These are phyloP conservation scores for Plasmodium cynomolgi DNA, from an alignment of 169 alveolate genomes.

Conservation along the genomic window DNA sequence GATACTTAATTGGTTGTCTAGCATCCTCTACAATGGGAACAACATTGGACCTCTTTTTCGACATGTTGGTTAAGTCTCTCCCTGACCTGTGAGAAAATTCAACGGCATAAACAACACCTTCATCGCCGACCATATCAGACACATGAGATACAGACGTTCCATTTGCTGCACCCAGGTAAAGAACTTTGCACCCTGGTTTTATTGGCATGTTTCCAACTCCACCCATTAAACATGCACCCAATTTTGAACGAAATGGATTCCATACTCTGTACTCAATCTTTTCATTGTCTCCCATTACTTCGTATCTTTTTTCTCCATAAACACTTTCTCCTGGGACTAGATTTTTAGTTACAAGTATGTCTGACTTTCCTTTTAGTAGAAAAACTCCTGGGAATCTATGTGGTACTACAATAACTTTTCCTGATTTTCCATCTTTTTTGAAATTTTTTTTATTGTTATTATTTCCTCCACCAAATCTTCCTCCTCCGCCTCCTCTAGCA, in stretches of 20 bases:
- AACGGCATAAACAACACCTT: conserved; percentile 98
- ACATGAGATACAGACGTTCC: conserved; percentile 99
- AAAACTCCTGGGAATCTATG: conserved; percentile 98
- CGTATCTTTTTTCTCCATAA: conserved; percentile 98
- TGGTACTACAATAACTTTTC: conserved; percentile 94
- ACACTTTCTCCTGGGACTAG: conserved; percentile 98
- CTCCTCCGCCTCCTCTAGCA: conserved; percentile 86
- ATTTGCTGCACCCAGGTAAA: conserved; percentile 98
- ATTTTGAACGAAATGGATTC: conserved; percentile 99
- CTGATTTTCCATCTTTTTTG: conserved; percentile 81
- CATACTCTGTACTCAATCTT: conserved; percentile 99
- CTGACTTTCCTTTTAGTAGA: conserved; percentile 96
- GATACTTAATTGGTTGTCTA: conserved; percentile 97
- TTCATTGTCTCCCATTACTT: conserved; percentile 91
- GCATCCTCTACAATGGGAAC: conserved; percentile 99
- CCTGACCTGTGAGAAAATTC: conserved; percentile 99
- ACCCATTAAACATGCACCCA: conserved; percentile 98
- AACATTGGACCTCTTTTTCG: conserved; percentile 97
- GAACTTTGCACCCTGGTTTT: conserved; percentile 97
- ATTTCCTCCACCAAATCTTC: conserved; percentile 79
- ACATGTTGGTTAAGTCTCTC: conserved; percentile 98
- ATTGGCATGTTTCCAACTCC: conserved; percentile 98
- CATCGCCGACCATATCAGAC: conserved; percentile 99
- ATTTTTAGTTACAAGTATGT: conserved; percentile 96
- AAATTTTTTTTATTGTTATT: conserved; percentile 47